phyloP scores from a whole-genome alignment of 768 basidiomycete species.

The Russula dissimulans region DNA sequence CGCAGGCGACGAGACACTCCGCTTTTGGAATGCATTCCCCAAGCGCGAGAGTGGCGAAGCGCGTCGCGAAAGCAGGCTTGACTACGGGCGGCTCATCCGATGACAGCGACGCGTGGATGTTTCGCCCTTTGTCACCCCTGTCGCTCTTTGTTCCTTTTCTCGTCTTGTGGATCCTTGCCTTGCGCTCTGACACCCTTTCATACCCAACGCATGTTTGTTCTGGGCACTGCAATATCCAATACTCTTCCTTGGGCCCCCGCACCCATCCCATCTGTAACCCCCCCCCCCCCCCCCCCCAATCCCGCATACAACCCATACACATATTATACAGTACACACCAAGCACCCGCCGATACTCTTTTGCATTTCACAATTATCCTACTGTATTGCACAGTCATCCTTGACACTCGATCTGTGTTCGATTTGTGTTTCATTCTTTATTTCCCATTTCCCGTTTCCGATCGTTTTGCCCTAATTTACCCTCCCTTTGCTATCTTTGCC shows the following conservation, averaged over 20 bases:
- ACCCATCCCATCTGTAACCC: constrained; percentile 4
- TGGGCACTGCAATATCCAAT: constrained; percentile 10
- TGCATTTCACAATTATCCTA: constrained; percentile 3
- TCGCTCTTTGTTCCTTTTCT: not conserved
- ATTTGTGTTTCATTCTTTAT: constrained; percentile 9
- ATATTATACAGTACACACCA: constrained; percentile 11
- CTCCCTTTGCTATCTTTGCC: not conserved
- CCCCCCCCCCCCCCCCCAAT: not conserved
- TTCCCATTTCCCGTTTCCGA: not conserved
- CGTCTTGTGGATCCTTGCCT: not conserved
- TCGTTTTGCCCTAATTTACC: constrained; percentile 6
- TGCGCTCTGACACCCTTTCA: not conserved
- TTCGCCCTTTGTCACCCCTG: not conserved
- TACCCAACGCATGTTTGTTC: constrained; percentile 2
- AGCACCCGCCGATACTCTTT: constrained; percentile 1
- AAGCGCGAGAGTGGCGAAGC: constrained; percentile 42
- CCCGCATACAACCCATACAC: not conserved
- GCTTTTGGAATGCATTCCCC: constrained; percentile 99
- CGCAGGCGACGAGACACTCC: constrained; percentile 91
- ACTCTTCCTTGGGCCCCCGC: not conserved
- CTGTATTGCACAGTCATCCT: constrained; percentile 4
- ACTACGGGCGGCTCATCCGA: constrained; percentile 37
- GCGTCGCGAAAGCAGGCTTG: constrained; percentile 33
- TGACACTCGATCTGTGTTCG: not conserved
- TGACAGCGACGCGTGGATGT: constrained; percentile 10